Evolutionary conservation across 345 rosid genomes (phyloP).

Genomic region (Moringa oleifera): DNA sequence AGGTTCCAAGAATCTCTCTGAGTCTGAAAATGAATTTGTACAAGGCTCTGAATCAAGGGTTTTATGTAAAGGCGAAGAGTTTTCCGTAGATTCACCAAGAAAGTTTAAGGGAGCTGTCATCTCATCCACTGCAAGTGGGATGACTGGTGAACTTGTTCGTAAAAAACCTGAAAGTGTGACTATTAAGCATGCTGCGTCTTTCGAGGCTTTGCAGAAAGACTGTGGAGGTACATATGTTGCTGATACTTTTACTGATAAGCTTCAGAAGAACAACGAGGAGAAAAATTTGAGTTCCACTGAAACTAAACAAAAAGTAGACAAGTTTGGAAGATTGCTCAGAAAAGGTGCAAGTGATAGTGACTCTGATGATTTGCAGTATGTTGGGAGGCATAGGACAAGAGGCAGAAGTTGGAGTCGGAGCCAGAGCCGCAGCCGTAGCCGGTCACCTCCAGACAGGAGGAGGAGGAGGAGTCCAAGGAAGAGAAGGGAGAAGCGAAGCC

Average conservation of each 20-base stretch:
- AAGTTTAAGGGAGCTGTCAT: slow-evolving; percentile 17
- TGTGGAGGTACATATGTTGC: slow-evolving; percentile 14
- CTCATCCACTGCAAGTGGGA: slow-evolving; percentile 14
- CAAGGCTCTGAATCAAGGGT: slow-evolving; percentile 14
- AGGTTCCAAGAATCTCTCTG: slow-evolving; percentile 1
- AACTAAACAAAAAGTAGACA: slow-evolving; percentile 39
- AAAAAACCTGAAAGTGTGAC: slow-evolving; percentile 10
- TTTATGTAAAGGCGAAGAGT: slow-evolving; percentile 5
- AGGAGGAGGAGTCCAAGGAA: slow-evolving; percentile 34
- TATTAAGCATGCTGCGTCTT: slow-evolving; percentile 12
- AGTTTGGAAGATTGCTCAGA: slow-evolving; percentile 54
- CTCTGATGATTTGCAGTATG: slow-evolving; percentile 35
- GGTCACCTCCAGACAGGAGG: slow-evolving; percentile 37
- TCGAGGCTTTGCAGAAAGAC: slow-evolving; percentile 22
- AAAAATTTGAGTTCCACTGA: slow-evolving; percentile 21
- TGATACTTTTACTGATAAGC: slow-evolving; percentile 14
- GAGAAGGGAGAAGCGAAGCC: slow-evolving; percentile 44
- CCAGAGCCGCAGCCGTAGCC: slow-evolving; percentile 29
- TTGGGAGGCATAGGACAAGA: slow-evolving; percentile 28
- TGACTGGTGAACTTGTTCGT: slow-evolving; percentile 13
- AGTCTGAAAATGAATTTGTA: slow-evolving; percentile 19
- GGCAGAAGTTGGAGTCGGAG: slow-evolving; percentile 34
- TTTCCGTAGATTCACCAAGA: slow-evolving; percentile 7
- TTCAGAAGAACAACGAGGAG: slow-evolving; percentile 23
- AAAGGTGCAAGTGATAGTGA: slow-evolving; percentile 57